phyloP scores from a whole-genome alignment of 1,284 basidiomycete species.

The Ganoderma boninense region DNA sequence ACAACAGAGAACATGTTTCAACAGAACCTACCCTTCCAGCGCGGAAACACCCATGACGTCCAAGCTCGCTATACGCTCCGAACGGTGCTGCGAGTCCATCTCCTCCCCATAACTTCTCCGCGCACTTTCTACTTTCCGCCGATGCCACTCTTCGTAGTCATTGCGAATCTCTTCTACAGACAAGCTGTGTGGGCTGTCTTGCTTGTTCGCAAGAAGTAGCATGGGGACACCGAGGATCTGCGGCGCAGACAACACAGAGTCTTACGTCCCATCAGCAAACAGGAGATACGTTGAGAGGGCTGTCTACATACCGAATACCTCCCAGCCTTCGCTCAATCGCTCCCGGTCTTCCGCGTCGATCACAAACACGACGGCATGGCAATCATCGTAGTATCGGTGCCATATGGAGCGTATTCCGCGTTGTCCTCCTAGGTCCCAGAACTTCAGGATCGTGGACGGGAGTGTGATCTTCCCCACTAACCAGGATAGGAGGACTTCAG shows the following conservation, averaged over 20 bases:
- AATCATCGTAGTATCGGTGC: constrained; percentile 93
- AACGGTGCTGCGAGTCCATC: constrained; percentile 58
- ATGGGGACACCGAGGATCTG: constrained; percentile 90
- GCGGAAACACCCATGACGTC: constrained; percentile 93
- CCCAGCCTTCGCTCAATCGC: constrained; percentile 90
- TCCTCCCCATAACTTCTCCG: constrained; percentile 60
- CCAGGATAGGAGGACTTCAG: neutral
- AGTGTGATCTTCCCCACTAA: constrained; percentile 91
- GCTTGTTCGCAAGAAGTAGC: constrained; percentile 92
- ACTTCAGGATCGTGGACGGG: constrained; percentile 91
- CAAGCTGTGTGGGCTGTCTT: constrained; percentile 81
- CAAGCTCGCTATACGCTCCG: constrained; percentile 81
- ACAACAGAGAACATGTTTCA: neutral
- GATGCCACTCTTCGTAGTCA: constrained; percentile 90
- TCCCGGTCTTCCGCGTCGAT: constrained; percentile 91
- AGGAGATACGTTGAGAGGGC: neutral
- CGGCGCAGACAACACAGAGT: constrained; percentile 84
- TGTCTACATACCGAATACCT: constrained; percentile 83
- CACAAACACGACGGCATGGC: constrained; percentile 93
- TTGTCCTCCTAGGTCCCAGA: constrained; percentile 95
- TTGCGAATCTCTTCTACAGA: constrained; percentile 90
- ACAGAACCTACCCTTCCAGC: constrained; percentile 78
- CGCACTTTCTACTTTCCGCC: constrained; percentile 74
- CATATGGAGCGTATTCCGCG: constrained; percentile 91
- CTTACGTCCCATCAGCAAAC: constrained; percentile 50